A percentile compares a stretch with the other conserved stretches of the same genome.
phyloP scores from a whole-genome alignment of 192 early-diverging fungal species.

The Gigaspora rosea region DNA sequence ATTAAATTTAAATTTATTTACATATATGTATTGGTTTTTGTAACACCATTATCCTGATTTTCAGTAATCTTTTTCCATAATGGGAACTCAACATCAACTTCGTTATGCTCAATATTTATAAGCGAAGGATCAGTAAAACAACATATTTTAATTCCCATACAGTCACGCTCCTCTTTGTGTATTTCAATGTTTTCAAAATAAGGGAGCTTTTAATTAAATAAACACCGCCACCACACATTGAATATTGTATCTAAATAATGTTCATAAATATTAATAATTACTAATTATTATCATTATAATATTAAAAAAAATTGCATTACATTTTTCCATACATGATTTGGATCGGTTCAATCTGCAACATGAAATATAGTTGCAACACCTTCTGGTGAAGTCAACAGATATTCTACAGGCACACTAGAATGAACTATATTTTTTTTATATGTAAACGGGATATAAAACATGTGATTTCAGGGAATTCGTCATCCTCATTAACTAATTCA shows the following conservation, averaged over 20 bases:
- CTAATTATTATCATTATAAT: not conserved
- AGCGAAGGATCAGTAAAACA: not conserved
- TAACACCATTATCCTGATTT: too few species aligned
- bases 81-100: not conserved
- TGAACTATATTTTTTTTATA: not conserved
- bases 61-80: too few species aligned
- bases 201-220: not conserved
- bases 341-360: not conserved
- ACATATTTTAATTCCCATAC: not conserved
- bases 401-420: not conserved
- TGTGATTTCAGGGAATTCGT: not conserved
- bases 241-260: constrained; percentile 1
- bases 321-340: not conserved
- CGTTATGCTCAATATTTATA: not conserved
- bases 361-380: not conserved
- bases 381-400: not conserved
- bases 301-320: not conserved
- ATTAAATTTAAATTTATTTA: too few species aligned
- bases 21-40: too few species aligned
- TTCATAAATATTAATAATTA: not conserved
- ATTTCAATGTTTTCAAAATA: not conserved
- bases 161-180: not conserved
- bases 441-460: not conserved
- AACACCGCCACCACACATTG: not conserved
- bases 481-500: too few species aligned